phyloP scores from a whole-genome alignment of 306 rosid genomes.

The Gleditsia sinensis region DNA sequence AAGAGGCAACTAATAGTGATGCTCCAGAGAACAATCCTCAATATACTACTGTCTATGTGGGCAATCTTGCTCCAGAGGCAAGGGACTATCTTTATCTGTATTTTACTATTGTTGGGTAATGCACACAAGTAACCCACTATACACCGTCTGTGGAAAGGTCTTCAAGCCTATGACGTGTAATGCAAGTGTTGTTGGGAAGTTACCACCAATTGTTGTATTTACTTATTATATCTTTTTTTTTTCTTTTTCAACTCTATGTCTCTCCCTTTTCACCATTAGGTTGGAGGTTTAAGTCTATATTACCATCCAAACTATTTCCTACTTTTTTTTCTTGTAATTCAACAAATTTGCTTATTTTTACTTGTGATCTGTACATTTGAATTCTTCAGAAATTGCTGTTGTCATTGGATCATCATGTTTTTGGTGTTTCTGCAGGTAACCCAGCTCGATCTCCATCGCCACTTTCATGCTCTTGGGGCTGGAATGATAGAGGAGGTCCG shows the following conservation, averaged over 20 bases:
- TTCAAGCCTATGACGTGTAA: slow-evolving; percentile 5
- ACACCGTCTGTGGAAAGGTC: background rate
- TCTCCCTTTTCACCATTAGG: background rate
- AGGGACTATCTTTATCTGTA: slow-evolving; percentile 22
- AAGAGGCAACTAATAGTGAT: slow-evolving; percentile 69
- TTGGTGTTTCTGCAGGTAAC: slow-evolving; percentile 55
- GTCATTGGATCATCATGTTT: background rate
- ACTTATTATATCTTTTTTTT: background rate
- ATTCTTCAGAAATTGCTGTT: slow-evolving; percentile 9
- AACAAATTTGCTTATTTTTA: background rate
- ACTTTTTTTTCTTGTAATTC: background rate
- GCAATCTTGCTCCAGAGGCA: slow-evolving; percentile 94
- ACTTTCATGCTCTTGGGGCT: slow-evolving; percentile 88
- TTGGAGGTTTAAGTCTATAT: background rate
- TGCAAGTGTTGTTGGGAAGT: background rate
- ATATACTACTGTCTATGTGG: slow-evolving; percentile 95
- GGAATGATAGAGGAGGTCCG: slow-evolving; percentile 97
- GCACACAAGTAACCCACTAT: background rate
- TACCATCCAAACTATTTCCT: background rate
- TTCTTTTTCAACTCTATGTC: background rate
- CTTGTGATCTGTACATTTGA: slow-evolving; percentile 3
- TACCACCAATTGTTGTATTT: background rate
- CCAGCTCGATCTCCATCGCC: slow-evolving; percentile 92
- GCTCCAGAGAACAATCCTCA: slow-evolving; percentile 96
- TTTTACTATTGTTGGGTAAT: background rate